A percentile compares a stretch with the other conserved stretches of the same genome.
Evolutionary conservation across 805 yeast species (phyloP).

Genomic region (Lachancea cidri): DNA sequence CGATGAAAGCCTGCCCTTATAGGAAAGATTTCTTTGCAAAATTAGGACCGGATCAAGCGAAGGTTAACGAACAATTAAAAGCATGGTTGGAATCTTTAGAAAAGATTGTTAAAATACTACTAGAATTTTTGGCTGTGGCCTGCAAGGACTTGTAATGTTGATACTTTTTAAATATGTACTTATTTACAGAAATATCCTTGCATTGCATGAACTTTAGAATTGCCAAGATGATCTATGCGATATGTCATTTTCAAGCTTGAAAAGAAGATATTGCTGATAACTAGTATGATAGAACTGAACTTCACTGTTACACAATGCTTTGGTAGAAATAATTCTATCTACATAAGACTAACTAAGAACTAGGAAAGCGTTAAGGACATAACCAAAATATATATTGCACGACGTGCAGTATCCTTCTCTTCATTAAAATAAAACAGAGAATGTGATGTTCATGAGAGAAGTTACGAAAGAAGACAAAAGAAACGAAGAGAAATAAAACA

Average conservation of each 20-base stretch:
- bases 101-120: conserved; percentile 62
- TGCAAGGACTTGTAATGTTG: conserved; percentile 10
- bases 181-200: no score
- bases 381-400: not conserved
- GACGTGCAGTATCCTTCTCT: not conserved
- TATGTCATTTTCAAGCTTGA: no score
- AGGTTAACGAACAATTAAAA: conserved; percentile 58
- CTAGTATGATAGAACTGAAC: no score
- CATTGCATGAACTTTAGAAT: no score
- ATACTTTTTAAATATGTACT: no score
- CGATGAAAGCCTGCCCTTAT: conserved; percentile 94
- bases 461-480: not conserved
- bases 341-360: not conserved
- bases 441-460: not conserved
- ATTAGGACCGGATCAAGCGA: conserved; percentile 69
- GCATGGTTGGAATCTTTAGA: conserved; percentile 77
- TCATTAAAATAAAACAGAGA: no score
- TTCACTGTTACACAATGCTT: not conserved
- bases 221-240: no score
- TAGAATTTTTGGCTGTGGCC: conserved; percentile 60
- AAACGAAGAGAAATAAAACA: no score
- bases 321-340: no score
- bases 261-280: no score
- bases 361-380: not conserved
- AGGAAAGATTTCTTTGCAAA: conserved; percentile 79